Evolutionary conservation across 208 protist species (phyloP), one percentile per base, ranked within the genome.

Genomic region (Angomonas deanei): DNA sequence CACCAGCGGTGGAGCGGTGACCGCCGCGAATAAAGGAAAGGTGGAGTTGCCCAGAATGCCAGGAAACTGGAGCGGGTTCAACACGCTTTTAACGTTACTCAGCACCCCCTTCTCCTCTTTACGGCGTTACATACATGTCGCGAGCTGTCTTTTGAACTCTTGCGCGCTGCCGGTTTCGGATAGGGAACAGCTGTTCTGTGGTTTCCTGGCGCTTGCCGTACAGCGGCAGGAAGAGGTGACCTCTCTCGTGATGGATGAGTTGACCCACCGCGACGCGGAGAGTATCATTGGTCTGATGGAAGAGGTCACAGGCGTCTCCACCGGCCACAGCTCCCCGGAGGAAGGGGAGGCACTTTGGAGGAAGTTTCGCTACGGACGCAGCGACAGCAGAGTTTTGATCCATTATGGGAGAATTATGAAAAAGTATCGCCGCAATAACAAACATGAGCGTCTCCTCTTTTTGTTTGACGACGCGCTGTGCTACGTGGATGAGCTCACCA

Each of bases 391-490:
- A 19, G 67, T 78, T 2, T 69, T 94, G 13, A 65, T 94, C 15
- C 85, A 91, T 50, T 84, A 86, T 62, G 85, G 88, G 6, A 74
- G 82, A 3, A 64, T 94, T 27, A 50, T 61, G 30, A 92, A 92
- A 72, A 53, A 71, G 55, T 89, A 72, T 50, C 60, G 76, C 1
- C 85, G 84, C 13, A 42, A 15, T 15, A 82, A 78, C 10, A 74
- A 77, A 5, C 86, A 92, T 64, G 79, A 92, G 48, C 78, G 84
- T 3, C 70, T 96, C 0, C 48, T 86, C 57, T 87, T 96, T 59
- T 66, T 93, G 52, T 96, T 96, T 72, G 88, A 64, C 58, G 84
- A 93, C 68, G 86, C 69, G 63, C 56, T 91, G 33, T 90, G 83
- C 65, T 93, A 90, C 63, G 82, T 71, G n/a, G 84, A 93, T 63